These are phyloP conservation scores for Cystobasidium tubakii DNA, from an alignment of 768 basidiomycete species.

Conservation along the genomic window DNA sequence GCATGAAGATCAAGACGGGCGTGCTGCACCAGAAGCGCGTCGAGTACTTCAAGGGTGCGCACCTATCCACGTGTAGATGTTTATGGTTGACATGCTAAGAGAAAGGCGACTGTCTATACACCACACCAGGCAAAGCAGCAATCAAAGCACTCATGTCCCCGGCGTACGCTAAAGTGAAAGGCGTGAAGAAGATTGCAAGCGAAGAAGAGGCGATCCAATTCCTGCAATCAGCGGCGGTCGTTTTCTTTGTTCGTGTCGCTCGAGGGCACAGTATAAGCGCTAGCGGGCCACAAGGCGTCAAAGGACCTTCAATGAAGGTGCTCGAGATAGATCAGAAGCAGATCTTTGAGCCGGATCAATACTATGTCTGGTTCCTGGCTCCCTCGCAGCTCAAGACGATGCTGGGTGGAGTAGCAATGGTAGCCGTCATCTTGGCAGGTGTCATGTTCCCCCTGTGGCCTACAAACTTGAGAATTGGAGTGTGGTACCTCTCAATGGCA, in stretches of 20 bases:
- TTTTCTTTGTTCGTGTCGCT: slow-evolving; percentile 89
- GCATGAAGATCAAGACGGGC: slow-evolving; percentile 81
- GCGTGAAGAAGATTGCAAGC: slow-evolving; percentile 55
- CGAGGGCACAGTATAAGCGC: slow-evolving; percentile 55
- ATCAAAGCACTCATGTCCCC: slow-evolving; percentile 86
- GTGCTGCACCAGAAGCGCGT: slow-evolving; percentile 87
- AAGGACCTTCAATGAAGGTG: slow-evolving; percentile 52
- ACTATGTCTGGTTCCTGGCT: slow-evolving; percentile 96
- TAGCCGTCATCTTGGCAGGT: slow-evolving; percentile 83
- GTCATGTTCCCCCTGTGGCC: slow-evolving; percentile 99
- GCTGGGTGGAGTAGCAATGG: slow-evolving; percentile 83
- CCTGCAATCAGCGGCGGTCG: slow-evolving; percentile 65
- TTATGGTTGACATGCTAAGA: too few species aligned
- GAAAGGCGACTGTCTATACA: too few species aligned
- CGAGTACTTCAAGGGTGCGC: slow-evolving; percentile 94
- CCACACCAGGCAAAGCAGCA: slow-evolving; percentile 74
- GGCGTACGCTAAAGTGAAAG: slow-evolving; percentile 80
- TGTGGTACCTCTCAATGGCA: slow-evolving; percentile 86
- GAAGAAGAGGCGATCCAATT: slow-evolving; percentile 69
- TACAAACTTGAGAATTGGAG: slow-evolving; percentile 79
- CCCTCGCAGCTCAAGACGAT: slow-evolving; percentile 90
- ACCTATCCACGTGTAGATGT: background rate
- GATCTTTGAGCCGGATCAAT: slow-evolving; percentile 67
- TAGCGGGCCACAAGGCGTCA: slow-evolving; percentile 1
- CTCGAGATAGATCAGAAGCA: slow-evolving; percentile 70